A percentile compares a stretch with the other conserved stretches of the same genome.
Conservation (phyloP, 176 grass and related monocot species). For the Poa annua region DNA sequence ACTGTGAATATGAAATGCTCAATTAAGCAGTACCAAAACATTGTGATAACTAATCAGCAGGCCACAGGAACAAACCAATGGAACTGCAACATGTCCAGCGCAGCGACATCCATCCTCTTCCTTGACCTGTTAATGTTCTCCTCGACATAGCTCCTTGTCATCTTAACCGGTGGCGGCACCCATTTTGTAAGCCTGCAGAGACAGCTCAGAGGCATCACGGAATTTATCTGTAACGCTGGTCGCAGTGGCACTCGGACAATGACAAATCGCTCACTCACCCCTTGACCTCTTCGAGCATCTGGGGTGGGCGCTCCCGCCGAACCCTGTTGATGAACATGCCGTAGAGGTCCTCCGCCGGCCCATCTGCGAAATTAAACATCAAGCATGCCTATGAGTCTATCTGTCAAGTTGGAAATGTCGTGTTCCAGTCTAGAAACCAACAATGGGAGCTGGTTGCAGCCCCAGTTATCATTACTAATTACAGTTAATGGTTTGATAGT, state of each 20-base stretch:
- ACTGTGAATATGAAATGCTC: background rate
- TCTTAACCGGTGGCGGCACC: constrained; percentile 91
- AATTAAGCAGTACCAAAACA: background rate
- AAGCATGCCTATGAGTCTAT: background rate
- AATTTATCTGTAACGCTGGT: background rate
- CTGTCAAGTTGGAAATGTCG: background rate
- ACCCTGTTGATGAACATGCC: constrained; percentile 88
- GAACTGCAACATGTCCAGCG: constrained; percentile 93
- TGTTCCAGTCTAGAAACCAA: background rate
- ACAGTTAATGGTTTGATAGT: background rate
- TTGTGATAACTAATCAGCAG: constrained; percentile 11
- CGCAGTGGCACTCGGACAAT: background rate
- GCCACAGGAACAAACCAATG: constrained; percentile 60
- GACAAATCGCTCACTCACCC: constrained; percentile 39
- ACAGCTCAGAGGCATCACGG: background rate
- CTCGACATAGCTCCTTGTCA: constrained; percentile 75
- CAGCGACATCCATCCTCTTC: constrained; percentile 89
- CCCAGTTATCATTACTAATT: background rate
- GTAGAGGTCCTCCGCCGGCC: constrained; percentile 91
- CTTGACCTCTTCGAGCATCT: constrained; percentile 79
- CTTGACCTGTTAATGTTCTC: constrained; percentile 81
- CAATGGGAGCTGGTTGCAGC: background rate
- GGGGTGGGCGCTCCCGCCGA: constrained; percentile 70
- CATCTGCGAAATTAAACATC: constrained; percentile 53
- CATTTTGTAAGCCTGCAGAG: constrained; percentile 77